These are phyloP conservation scores for Fennellomyces sp. DNA, from an alignment of 371 early-diverging fungal species.

Conservation along the genomic window DNA sequence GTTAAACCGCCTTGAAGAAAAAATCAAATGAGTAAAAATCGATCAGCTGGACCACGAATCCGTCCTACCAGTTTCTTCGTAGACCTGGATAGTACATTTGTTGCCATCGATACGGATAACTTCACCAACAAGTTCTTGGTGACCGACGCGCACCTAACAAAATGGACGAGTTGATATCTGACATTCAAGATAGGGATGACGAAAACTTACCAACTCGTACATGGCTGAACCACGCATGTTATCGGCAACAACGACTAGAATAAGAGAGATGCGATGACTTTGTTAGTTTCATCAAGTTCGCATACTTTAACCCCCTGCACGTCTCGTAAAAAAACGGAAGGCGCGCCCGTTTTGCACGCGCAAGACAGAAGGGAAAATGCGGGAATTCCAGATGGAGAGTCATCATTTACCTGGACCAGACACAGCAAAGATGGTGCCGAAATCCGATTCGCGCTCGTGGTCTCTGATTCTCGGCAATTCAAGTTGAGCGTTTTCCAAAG, in stretches of 20 bases:
- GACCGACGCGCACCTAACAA: slow-evolving; percentile 95
- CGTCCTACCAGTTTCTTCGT: slow-evolving; percentile 97
- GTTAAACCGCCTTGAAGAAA: slow-evolving; percentile 87
- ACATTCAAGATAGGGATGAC: slow-evolving; percentile 10
- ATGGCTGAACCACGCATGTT: slow-evolving; percentile 99
- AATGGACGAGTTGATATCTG: neutral
- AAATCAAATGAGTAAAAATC: slow-evolving; percentile 4
- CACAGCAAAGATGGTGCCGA: slow-evolving; percentile 96
- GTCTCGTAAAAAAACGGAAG: neutral
- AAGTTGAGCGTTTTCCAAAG: slow-evolving; percentile 80
- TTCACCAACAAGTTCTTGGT: slow-evolving; percentile 98
- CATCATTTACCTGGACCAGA: slow-evolving; percentile 93
- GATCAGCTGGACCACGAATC: neutral
- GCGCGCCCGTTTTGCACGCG: slow-evolving; percentile 91
- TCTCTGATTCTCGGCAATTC: slow-evolving; percentile 85
- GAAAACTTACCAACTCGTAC: slow-evolving; percentile 94
- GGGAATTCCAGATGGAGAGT: neutral
- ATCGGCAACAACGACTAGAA: slow-evolving; percentile 95
- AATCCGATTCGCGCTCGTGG: slow-evolving; percentile 83
- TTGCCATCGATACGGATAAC: slow-evolving; percentile 99
- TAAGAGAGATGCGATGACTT: slow-evolving; percentile 1
- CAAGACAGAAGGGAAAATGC: slow-evolving; percentile 4
- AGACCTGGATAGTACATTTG: slow-evolving; percentile 99
- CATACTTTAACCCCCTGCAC: neutral
- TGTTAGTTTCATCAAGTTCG: neutral